A percentile compares a stretch with the other conserved stretches of the same genome.
phyloP scores from a whole-genome alignment of 495 filamentous ascomycete genomes.

The Podospora conica region DNA sequence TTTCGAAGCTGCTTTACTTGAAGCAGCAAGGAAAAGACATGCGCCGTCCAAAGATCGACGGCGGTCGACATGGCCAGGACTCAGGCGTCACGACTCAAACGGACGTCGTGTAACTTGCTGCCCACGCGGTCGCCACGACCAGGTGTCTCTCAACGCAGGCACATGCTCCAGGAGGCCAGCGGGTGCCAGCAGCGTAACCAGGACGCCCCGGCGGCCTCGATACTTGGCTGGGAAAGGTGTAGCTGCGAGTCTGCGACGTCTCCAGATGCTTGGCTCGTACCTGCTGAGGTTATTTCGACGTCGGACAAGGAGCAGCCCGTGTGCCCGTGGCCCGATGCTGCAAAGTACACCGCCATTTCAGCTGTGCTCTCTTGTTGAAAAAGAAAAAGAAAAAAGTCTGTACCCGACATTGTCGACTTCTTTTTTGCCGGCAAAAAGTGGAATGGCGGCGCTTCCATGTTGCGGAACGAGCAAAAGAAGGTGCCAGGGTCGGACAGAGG shows the following conservation, averaged over 20 bases:
- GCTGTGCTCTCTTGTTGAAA: background rate
- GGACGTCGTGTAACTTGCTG: background rate
- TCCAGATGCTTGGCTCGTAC: background rate
- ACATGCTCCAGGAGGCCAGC: background rate
- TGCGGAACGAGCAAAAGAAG: conserved; percentile 2
- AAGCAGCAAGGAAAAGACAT: too few relatives aligned
- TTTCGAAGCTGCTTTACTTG: too few relatives aligned
- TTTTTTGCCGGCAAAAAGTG: background rate
- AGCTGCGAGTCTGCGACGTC: background rate
- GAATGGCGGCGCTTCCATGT: conserved; percentile 9
- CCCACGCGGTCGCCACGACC: too few relatives aligned
- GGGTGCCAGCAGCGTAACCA: background rate
- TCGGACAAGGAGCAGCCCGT: background rate
- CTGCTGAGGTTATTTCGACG: background rate
- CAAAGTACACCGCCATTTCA: background rate
- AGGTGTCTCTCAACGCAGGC: background rate
- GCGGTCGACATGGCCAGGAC: too few relatives aligned
- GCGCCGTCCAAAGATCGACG: too few relatives aligned
- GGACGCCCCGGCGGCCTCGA: background rate
- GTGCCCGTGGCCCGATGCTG: background rate
- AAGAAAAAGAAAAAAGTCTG: background rate
- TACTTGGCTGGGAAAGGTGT: background rate
- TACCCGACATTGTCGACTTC: background rate
- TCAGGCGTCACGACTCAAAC: too few relatives aligned
- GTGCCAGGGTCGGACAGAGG: conserved; percentile 1